Base-by-base conservation (phyloP, 2,329 filamentous ascomycete species). In the Beauveria caledonica region DNA sequence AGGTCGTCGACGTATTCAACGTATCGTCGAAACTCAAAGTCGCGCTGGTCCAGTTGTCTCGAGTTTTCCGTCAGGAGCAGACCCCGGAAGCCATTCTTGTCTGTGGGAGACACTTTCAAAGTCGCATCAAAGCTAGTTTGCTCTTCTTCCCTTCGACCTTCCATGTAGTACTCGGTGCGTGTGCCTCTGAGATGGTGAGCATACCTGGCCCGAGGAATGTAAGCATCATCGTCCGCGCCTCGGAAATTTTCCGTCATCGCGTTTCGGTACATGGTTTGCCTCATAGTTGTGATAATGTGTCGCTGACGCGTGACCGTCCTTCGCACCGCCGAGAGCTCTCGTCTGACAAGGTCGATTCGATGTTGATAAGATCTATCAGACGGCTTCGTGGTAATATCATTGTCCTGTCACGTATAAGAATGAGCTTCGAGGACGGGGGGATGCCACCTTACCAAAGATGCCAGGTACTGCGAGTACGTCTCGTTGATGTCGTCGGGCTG, bases 381-480 rank as follows among this genome's bases (percentile, higher is more conserved):
- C 3, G 71, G 70, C 23, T 74, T 73, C 3, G 71, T 72, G 7
- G 67, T 69, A 51, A 80, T 76, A 3, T 74, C 70, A 17, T 71
- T 72, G 60, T 77, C 74, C 74, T 76, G 42, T 1, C 15, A 55
- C 23, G 3, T 21, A 39, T 73, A 25, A 71, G 64, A 8, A 49
- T 50, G 19, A 19, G 15, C 8, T 1, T 29, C 2, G 6, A 4
- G 17, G 33, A 5, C 5, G 25, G 3, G 25, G 29, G 13, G 57
- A 8, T 36, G 1, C 4, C 17, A 25, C 48, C 72, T 57, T 69
- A 78, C 77, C 42, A 80, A 65, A 2, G 69, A 70, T 44, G 73
- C 70, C 4, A 79, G 68, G 48, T 75, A 77, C 44, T 75, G 69
- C 0, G 73, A 76, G 54, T 79, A 80, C 0, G 73, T 76, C 23